Evolutionary conservation across 2,329 filamentous ascomycete species (phyloP).

Genomic region (Ramichloridium luteum): DNA sequence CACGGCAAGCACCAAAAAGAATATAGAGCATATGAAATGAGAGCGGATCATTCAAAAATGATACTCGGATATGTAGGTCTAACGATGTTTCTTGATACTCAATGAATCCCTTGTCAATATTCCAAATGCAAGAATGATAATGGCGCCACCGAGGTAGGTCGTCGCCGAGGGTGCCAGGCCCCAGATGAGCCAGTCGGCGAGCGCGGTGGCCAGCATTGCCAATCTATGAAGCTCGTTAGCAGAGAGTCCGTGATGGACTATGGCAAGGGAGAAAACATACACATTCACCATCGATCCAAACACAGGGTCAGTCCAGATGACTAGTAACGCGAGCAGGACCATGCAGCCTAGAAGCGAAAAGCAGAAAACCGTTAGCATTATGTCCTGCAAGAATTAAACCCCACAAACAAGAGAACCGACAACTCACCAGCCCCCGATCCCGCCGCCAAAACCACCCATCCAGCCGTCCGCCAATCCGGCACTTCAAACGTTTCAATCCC

Average conservation of each 20-base stretch:
- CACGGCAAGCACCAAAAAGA: too few relatives aligned
- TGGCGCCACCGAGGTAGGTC: conserved; percentile 21
- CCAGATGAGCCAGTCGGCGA: conserved; percentile 25
- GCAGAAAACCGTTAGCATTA: conserved; percentile 4
- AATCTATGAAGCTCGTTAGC: conserved; percentile 11
- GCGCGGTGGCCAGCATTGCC: conserved; percentile 22
- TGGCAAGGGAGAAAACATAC: conserved; percentile 5
- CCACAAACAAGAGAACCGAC: background rate
- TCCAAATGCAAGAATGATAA: conserved; percentile 22
- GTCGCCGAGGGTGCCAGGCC: conserved; percentile 18
- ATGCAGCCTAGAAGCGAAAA: conserved; percentile 16
- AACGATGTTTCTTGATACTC: conserved; percentile 11
- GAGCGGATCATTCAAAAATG: too few relatives aligned
- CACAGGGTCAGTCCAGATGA: conserved; percentile 25
- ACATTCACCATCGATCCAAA: conserved; percentile 25
- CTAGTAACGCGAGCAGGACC: conserved; percentile 20
- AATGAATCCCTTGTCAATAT: conserved; percentile 21
- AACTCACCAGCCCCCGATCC: conserved; percentile 17
- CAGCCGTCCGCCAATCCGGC: conserved; percentile 15
- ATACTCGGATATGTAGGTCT: too few relatives aligned
- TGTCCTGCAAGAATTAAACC: too few relatives aligned
- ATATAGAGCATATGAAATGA: too few relatives aligned
- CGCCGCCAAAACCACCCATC: conserved; percentile 21
- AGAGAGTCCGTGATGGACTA: background rate
- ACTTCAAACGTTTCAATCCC: conserved; percentile 20